These are phyloP conservation scores for Osmanthus fragrans DNA, from an alignment of 257 asterid genomes.

Conservation along the genomic window DNA sequence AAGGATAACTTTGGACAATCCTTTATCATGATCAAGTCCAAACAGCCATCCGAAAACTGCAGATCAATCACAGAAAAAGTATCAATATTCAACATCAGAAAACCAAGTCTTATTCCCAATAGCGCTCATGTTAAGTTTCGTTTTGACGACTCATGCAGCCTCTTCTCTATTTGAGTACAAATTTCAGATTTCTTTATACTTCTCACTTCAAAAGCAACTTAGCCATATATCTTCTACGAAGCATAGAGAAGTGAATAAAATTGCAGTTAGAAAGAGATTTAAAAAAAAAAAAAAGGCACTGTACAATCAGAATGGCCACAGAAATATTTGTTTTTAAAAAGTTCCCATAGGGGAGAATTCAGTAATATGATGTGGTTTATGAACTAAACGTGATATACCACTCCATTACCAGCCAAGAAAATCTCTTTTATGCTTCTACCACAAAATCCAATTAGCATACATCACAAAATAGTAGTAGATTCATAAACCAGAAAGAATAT, in stretches of 20 bases:
- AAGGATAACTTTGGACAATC: constrained; percentile 67
- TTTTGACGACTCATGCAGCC: background rate
- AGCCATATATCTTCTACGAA: background rate
- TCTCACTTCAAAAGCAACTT: background rate
- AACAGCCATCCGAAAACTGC: constrained; percentile 97
- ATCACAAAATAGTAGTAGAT: background rate
- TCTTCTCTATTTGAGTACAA: background rate
- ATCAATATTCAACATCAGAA: background rate
- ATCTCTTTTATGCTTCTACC: background rate
- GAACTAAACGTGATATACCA: background rate
- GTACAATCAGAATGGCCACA: background rate
- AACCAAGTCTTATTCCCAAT: background rate
- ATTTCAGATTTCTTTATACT: background rate
- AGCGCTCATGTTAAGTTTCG: background rate
- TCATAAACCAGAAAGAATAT: background rate
- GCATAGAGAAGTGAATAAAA: background rate
- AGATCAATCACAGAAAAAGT: constrained; percentile 11
- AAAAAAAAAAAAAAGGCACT: background rate
- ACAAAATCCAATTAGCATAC: background rate
- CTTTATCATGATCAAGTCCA: constrained; percentile 85
- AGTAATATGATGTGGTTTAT: background rate
- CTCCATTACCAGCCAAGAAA: background rate
- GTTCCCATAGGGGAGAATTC: background rate
- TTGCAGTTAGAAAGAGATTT: background rate
- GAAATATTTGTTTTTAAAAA: background rate